Percentiles rank a stretch among this genome's conserved stretches.
These are phyloP conservation scores for Talaromyces sp. DNA, from an alignment of 2,329 filamentous ascomycete species.

Conservation along the genomic window DNA sequence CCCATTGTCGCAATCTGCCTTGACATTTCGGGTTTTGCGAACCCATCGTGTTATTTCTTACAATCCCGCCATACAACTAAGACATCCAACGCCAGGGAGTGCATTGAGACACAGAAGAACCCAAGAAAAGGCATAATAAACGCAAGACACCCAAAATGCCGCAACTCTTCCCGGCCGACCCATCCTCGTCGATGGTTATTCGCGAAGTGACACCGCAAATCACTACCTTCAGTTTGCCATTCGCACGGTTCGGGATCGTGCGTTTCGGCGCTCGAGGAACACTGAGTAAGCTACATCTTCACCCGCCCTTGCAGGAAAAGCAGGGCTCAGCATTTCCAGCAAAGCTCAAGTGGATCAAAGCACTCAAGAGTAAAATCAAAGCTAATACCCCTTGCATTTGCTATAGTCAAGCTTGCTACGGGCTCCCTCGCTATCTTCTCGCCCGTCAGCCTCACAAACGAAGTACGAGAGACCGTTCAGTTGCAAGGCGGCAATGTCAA, in stretches of 20 bases:
- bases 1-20: neutral
- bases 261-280: slow-evolving; percentile 88
- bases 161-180: slow-evolving; percentile 68
- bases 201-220: slow-evolving; percentile 79
- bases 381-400: slow-evolving; percentile 22
- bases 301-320: slow-evolving; percentile 9
- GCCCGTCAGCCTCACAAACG: slow-evolving; percentile 79
- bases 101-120: neutral
- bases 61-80: neutral
- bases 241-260: slow-evolving; percentile 75
- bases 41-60: neutral
- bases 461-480: slow-evolving; percentile 66
- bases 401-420: slow-evolving; percentile 71
- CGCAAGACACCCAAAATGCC: slow-evolving; percentile 23
- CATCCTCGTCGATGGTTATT: slow-evolving; percentile 85
- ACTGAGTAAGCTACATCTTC: slow-evolving; percentile 61
- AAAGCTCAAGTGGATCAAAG: neutral
- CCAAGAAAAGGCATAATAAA: neutral
- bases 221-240: slow-evolving; percentile 65
- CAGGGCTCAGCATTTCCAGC: neutral
- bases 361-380: neutral
- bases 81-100: slow-evolving; percentile 16
- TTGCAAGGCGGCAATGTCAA: slow-evolving; percentile 68
- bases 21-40: neutral
- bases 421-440: slow-evolving; percentile 88